Base-by-base conservation (phyloP, 2,329 filamentous ascomycete genomes). In the Neonectria hederae region DNA sequence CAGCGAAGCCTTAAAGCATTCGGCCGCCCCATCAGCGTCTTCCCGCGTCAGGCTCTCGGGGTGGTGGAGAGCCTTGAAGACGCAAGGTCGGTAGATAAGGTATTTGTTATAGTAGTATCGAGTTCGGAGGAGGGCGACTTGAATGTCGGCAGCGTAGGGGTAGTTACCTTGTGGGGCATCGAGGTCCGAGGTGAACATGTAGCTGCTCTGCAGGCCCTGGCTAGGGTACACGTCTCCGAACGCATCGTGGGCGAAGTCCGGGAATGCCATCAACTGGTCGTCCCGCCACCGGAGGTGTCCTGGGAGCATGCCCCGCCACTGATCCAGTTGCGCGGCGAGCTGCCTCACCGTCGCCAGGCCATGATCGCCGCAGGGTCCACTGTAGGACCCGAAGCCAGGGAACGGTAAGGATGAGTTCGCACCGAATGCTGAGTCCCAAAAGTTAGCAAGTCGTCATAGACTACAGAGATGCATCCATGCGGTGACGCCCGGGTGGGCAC, bases 11-110 rank as follows among this genome's bases (percentile, higher is more conserved):
- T 84, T 81, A 17, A 90, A 81, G 66, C 87, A 89, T 61, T 86
- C 80, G 4, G 83, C 86, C n/a, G 81, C 85, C 28, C 83, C 86
- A 14, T 83, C 77, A 2, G 80, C 80, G 72, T 90, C 88, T 40
- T 87, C 84, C 8, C 79, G 74, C 0, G 82, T 84, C 76, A 89
- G 79, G 30, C 79, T 76, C 46, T 87, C 83, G 0, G 86, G 84
- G 67, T 84, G 82, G 72, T 89, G 86, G 3, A 89, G 77, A 1
- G 84, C 86, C 70, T 88, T 89, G 77, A 85, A 89, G 5, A 89
- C 71, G 60, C 85, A 89, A 0, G 87, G 86, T 11, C 85, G 81
- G 72, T 88, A 82, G 62, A 88, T 81, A 62, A 88, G 80, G 70
- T 85, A 86, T 60, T 86, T 86, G 22, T 83, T 82, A 68, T 87